phyloP scores from a whole-genome alignment of 2,329 filamentous ascomycete genomes.

The Sporothrix sp. region DNA sequence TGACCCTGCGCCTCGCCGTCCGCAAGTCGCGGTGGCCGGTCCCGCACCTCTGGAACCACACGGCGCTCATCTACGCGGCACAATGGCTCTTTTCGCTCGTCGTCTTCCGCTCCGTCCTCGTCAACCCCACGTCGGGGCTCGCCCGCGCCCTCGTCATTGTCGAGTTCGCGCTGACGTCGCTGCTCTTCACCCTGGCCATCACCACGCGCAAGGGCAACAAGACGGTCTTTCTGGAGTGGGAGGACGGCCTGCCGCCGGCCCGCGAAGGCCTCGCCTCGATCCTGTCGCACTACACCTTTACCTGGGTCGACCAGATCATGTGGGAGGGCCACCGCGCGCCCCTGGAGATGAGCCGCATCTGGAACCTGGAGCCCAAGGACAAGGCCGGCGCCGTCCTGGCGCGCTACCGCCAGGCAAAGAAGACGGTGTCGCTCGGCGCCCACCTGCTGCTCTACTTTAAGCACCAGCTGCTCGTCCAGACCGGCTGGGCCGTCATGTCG shows the following conservation, averaged over 20 bases:
- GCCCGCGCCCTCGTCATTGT: slow-evolving; percentile 56
- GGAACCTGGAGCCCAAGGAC: slow-evolving; percentile 82
- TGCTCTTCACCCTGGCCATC: slow-evolving; percentile 67
- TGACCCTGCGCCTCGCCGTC: slow-evolving; percentile 59
- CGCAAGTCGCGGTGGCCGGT: slow-evolving; percentile 56
- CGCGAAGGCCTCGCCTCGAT: slow-evolving; percentile 80
- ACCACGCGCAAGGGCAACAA: slow-evolving; percentile 88
- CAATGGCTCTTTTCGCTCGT: slow-evolving; percentile 72
- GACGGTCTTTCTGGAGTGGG: slow-evolving; percentile 76
- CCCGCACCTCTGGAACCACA: slow-evolving; percentile 84
- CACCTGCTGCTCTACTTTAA: slow-evolving; percentile 83
- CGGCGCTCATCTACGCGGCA: slow-evolving; percentile 67
- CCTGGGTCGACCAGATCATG: slow-evolving; percentile 84
- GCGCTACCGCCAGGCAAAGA: slow-evolving; percentile 77
- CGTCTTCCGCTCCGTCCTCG: slow-evolving; percentile 74
- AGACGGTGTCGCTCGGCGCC: slow-evolving; percentile 66
- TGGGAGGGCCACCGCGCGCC: slow-evolving; percentile 81
- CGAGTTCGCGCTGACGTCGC: slow-evolving; percentile 64
- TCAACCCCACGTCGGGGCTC: slow-evolving; percentile 59
- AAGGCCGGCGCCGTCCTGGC: slow-evolving; percentile 74
- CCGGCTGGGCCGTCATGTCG: slow-evolving; percentile 66
- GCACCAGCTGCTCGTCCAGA: slow-evolving; percentile 63
- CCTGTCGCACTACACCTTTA: slow-evolving; percentile 77
- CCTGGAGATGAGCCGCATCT: slow-evolving; percentile 75
- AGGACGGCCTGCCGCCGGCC: slow-evolving; percentile 78